These are phyloP conservation scores for Cyclanthera cordifolia DNA, from an alignment of 306 rosid genomes.

Conservation along the genomic window DNA sequence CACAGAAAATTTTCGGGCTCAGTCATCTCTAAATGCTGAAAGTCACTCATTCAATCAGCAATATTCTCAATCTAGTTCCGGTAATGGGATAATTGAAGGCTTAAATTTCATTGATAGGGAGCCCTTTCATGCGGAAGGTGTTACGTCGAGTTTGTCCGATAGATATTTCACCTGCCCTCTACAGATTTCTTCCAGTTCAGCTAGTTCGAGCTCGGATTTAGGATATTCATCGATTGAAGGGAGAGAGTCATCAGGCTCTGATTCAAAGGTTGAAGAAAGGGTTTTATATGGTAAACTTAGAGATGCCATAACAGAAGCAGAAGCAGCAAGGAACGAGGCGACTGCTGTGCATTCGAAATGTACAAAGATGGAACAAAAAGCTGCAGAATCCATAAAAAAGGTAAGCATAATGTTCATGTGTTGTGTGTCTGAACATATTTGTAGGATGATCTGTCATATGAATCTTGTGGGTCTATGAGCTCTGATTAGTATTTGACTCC, in stretches of 20 bases:
- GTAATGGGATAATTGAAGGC: slow-evolving; percentile 18
- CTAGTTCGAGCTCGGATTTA: slow-evolving; percentile 28
- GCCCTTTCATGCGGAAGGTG: slow-evolving; percentile 17
- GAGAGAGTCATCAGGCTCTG: slow-evolving; percentile 21
- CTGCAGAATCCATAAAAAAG: slow-evolving; percentile 47
- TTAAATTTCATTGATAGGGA: slow-evolving; percentile 28
- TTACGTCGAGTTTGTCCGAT: slow-evolving; percentile 1
- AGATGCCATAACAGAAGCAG: slow-evolving; percentile 40
- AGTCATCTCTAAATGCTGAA: slow-evolving; percentile 30
- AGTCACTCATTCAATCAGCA: slow-evolving; percentile 22
- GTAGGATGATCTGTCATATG: background rate
- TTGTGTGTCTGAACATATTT: background rate
- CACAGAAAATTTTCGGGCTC: slow-evolving; percentile 23
- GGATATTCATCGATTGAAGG: slow-evolving; percentile 20
- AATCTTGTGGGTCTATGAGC: background rate
- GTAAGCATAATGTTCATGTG: slow-evolving; percentile 21
- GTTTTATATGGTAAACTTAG: slow-evolving; percentile 27
- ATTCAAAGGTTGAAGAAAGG: slow-evolving; percentile 36
- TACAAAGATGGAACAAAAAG: slow-evolving; percentile 44
- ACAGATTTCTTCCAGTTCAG: slow-evolving; percentile 6
- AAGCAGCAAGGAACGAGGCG: slow-evolving; percentile 30
- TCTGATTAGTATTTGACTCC: background rate
- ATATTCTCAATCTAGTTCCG: slow-evolving; percentile 17
- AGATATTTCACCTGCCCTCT: slow-evolving; percentile 11
- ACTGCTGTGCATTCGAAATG: slow-evolving; percentile 26